Evolutionary conservation across 495 filamentous ascomycete species (phyloP), one percentile per base, ranked within the genome.

Genomic region (Aspergillus heteromorphus): DNA sequence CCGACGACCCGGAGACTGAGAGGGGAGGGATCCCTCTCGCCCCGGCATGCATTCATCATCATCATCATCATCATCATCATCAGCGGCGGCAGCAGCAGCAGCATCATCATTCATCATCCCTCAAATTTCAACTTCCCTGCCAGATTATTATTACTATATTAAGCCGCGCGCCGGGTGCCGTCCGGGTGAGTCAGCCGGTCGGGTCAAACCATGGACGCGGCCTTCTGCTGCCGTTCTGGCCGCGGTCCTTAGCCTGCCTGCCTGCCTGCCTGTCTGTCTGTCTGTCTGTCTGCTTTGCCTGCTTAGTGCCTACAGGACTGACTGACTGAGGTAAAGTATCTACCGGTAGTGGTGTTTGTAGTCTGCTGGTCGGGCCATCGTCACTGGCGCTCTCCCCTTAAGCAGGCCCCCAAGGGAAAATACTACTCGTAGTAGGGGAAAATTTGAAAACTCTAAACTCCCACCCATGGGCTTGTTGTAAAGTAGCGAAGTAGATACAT

Each of bases 391-490:
- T 45, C 3, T n/a, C 11, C 1, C 23, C 21, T 16, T 14, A 14
- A n/a, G 18, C 27, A 20, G 40, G 40, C 40, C 17, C 17, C 21
- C n/a, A 38, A 38, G 34, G 34, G 34, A 38, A 38, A 17, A n/a
- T n/a, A n/a, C n/a, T n/a, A n/a, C n/a, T n/a, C n/a, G n/a, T 47
- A 47, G 43, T 27, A 23, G 27, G 23, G 23, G 13, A 47, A 47
- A 47, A 27, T 27, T 27, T 27, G 13, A 30, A 47, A 47, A 47
- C 43, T 47, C 43, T 47, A 47, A 47, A n/a, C 16, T 47, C 43
- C 20, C 18, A 11, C 20, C 42, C 34, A 38, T 38, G 34, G 9
- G 14, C 30, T 13, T 30, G 10, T 10, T n/a, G n/a, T n/a, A n/a
- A n/a, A n/a, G n/a, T n/a, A n/a, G n/a, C n/a, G n/a, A n/a, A n/a